Base-by-base conservation (phyloP, 768 basidiomycete genomes). In the Lactifluus volemus region DNA sequence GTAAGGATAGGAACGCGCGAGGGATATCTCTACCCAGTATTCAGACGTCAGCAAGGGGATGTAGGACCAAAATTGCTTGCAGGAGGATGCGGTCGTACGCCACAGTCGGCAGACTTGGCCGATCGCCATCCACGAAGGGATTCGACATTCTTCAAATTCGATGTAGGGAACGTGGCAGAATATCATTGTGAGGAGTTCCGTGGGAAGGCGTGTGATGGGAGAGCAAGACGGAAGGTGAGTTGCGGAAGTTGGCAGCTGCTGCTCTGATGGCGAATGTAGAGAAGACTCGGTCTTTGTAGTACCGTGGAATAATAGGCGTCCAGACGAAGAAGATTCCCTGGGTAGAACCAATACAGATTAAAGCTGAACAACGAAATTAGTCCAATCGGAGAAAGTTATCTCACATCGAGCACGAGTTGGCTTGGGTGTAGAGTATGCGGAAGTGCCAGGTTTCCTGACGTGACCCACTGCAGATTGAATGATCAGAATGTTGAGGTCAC, bases 81-180 rank as follows among this genome's bases (percentile, higher is more conserved):
- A 57, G 49, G 50, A 17, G 14, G 49, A 19, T 7, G 45, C 34
- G 32, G 52, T 41, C 9, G 19, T 19, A 9, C 55, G 36, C 60
- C 60, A 61, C 25, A 8, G 29, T 4, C 29, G 60, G 12, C 60
- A 56, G 49, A 52, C 50, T 4, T 61, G 55, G 1, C 42, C 9
- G 34, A 61, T 52, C 25, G 49, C 34, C 29, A 52, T 51, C 55
- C 49, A 61, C 9, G 21, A 51, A 9, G 49, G 60, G 34, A 6
- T 14, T n/a, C 11, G 25, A n/a, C 15, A 56, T 11, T 61, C 60
- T 10, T 61, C 49, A 10, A 61, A 61, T 32, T 57, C 36, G n/a
- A 56, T 45, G 29, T 55, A 55, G 3, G 60, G 60, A n/a, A 61
- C 49, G 6, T 32, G 60, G n/a, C 14, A n/a, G 38, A 61, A 57